phyloP scores from a whole-genome alignment of 2,329 filamentous ascomycete species.

The Corniculantispora saksenae region DNA sequence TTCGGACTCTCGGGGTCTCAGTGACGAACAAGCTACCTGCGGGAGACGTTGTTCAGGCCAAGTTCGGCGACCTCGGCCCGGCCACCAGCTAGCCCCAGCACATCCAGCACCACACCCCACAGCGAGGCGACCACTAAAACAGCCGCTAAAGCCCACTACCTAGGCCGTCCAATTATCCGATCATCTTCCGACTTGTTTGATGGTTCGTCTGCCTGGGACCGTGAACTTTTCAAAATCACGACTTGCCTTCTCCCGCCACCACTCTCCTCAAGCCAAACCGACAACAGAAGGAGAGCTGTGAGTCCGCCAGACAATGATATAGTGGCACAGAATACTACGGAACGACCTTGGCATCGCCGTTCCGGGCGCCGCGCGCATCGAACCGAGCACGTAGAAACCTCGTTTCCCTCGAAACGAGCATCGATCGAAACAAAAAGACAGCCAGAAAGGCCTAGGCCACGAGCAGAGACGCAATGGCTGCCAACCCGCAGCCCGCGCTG shows the following conservation, averaged over 20 bases:
- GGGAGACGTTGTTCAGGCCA: background rate
- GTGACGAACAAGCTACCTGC: background rate
- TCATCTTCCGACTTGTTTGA: conserved; percentile 16
- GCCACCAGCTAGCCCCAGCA: background rate
- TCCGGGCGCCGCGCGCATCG: conserved; percentile 7
- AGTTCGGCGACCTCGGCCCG: background rate
- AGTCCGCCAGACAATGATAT: conserved; percentile 21
- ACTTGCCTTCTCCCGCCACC: background rate
- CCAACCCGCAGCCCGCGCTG: conserved; percentile 50
- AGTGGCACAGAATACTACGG: background rate
- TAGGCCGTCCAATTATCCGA: conserved; percentile 15
- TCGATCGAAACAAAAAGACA: background rate
- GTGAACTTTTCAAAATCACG: conserved; percentile 4
- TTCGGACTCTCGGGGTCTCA: background rate
- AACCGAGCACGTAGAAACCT: background rate
- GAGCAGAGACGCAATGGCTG: conserved; percentile 41
- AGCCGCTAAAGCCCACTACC: background rate
- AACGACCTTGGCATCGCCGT: conserved; percentile 16
- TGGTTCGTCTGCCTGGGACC: background rate
- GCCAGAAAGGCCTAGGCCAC: too few relatives aligned
- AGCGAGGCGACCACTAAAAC: conserved; percentile 5
- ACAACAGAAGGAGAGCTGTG: background rate
- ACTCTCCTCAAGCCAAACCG: background rate
- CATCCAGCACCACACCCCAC: background rate
- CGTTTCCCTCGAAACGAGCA: background rate